phyloP scores from a whole-genome alignment of 768 basidiomycete species.

The Termitomyces sp. region DNA sequence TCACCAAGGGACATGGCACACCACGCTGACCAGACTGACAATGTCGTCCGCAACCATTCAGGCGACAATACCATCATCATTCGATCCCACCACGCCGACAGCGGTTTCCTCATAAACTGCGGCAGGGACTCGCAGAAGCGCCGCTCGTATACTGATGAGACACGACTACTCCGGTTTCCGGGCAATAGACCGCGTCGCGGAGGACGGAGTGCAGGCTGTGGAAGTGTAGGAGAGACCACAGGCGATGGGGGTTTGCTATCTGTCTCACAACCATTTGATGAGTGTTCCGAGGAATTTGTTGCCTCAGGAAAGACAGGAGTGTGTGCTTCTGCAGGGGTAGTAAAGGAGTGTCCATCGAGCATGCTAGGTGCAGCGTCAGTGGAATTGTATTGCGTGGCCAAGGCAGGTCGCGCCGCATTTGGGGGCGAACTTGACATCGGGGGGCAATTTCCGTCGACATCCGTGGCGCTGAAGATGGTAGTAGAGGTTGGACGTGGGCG shows the following conservation, averaged over 20 bases:
- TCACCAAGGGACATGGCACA: conserved; percentile 71
- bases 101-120: conserved; percentile 50
- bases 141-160: conserved; percentile 44
- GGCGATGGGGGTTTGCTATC: conserved; percentile 11
- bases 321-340: conserved; percentile 22
- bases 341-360: conserved; percentile 28
- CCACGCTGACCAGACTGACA: conserved; percentile 82
- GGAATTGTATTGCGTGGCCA: conserved; percentile 32
- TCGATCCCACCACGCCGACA: conserved; percentile 68
- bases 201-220: not conserved
- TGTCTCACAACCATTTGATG: conserved; percentile 1
- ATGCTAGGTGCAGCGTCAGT: conserved; percentile 28
- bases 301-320: conserved; percentile 17
- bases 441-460: conserved; percentile 22
- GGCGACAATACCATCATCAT: conserved; percentile 68
- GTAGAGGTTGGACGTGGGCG: conserved; percentile 26
- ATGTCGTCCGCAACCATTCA: conserved; percentile 73
- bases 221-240: not conserved
- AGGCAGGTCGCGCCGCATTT: conserved; percentile 10
- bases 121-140: conserved; percentile 46
- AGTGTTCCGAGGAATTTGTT: not conserved
- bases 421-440: not conserved
- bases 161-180: conserved; percentile 14
- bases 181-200: not conserved
- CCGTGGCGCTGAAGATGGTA: conserved; percentile 32